A percentile compares a stretch with the other conserved stretches of the same genome.
phyloP scores from a whole-genome alignment of 345 rosid species.

The Populus ilicifolia region DNA sequence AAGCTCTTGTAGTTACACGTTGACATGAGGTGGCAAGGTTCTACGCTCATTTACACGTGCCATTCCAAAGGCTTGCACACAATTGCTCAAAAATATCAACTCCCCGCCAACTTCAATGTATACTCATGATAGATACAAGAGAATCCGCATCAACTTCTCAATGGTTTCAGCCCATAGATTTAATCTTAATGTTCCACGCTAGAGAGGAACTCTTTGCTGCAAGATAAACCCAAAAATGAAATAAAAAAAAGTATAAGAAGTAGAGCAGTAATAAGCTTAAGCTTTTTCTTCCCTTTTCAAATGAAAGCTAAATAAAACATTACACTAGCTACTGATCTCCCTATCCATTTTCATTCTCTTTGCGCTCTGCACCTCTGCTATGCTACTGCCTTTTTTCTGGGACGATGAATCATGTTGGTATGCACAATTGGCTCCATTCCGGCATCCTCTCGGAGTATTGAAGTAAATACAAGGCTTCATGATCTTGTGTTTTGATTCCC shows the following conservation, averaged over 20 bases:
- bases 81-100: background rate
- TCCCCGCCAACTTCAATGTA: background rate
- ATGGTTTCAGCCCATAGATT: background rate
- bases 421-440: slow-evolving; percentile 76
- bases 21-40: background rate
- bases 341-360: slow-evolving; percentile 94
- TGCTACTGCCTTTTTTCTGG: slow-evolving; percentile 50
- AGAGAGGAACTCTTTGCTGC: slow-evolving; percentile 21
- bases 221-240: slow-evolving; percentile 13
- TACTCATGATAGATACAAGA: background rate
- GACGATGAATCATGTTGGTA: slow-evolving; percentile 72
- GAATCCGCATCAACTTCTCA: background rate
- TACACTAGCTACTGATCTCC: slow-evolving; percentile 61
- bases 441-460: slow-evolving; percentile 86
- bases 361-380: slow-evolving; percentile 46
- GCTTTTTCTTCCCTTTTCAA: background rate
- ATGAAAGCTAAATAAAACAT: background rate
- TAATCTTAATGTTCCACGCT: background rate
- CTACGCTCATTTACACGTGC: background rate
- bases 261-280: slow-evolving; percentile 8
- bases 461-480: slow-evolving; percentile 92
- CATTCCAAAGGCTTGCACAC: background rate
- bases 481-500: slow-evolving; percentile 61
- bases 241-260: background rate
- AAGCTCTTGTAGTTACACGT: background rate